Evolutionary conservation across 2,329 filamentous ascomycete genomes (phyloP), one percentile per base, ranked within the genome.

Genomic region (Cytospora mali): DNA sequence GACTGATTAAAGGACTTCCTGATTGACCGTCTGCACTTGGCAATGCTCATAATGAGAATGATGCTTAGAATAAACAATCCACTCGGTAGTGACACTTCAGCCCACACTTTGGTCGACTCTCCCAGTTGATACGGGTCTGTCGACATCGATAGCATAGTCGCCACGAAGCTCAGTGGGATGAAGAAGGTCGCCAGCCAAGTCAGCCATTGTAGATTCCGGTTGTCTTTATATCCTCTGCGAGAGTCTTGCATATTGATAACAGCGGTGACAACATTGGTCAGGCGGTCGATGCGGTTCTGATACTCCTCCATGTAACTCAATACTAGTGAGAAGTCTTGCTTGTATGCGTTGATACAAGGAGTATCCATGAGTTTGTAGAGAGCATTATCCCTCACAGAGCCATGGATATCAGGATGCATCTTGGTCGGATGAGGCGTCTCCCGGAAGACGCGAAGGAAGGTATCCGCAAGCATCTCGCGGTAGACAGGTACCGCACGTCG

Each of bases 141-240:
- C 35, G 70, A 69, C 72, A 75, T 74, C 16, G 71, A 72, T 9
- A 74, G 70, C 27, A 71, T 60, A 1, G 67, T 68, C 16, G 73
- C 69, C 4, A 74, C 65, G 14, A 72, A 68, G 53, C 71, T 72
- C 25, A 75, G 64, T 4, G 73, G 73, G 18, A 74, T 72, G 63
- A 74, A 74, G 56, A 75, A 68, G 1, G 72, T 74, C 4, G 73
- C 73, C 4, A 75, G 64, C 69, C 69, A 73, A 0, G 72, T 74
- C 9, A 75, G 67, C 21, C 72, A 70, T n/a, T 68, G 67, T 23
- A 75, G 67, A 55, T 74, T 74, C 18, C 68, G 67, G 52, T 72
- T 73, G 50, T 74, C 71, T 18, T 68, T 69, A n/a, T 68, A 66
- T 5, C 68, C 67, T 29, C 70, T 70, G 35, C 69, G 68, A 10